Evolutionary conservation across 495 filamentous ascomycete genomes (phyloP), one percentile per base, ranked within the genome.

Genomic region (Trichocladium antarcticum): DNA sequence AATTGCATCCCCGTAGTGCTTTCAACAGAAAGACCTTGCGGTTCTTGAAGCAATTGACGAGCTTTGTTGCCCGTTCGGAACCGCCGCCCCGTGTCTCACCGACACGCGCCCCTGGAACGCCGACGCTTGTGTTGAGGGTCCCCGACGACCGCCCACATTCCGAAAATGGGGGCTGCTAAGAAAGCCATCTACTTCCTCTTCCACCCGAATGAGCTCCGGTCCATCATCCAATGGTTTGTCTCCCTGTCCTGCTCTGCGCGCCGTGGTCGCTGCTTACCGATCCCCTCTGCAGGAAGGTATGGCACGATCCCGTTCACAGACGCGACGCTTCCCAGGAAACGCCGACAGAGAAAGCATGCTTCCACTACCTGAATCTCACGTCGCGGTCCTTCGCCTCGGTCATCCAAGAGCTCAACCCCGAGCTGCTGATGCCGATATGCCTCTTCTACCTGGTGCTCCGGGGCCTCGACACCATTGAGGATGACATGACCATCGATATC

Each of bases 371-470:
- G 45, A 76, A 94, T 57, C 42, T 82, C 72, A 97, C 92, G 14
- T 95, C 88, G 57, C 85, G 92, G 29, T 95, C 88, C 57, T 98
- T 98, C 70, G 79, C 81, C 43, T 74, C 89, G 20, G 92, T 98
- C 58, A 98, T 98, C 60, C 80, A 93, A 65, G 92, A 98, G 62
- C 74, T 98, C 14, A 87, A 95, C 58, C 87, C 89, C 0, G 90
- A 98, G 67, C 77, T 98, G 15, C 80, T 97, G 19, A 76, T 95
- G 31, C 87, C 93, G 1, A 75, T 98, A 38, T 80, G 78, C 43
- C 73, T 97, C n/a, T 98, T 98, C 76, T 98, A 98, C 68, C 74
- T 98, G 31, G 78, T 84, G 29, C 74, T 98, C 12, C 82, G 92
- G 42, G 93, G 84, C 8, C 75, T 98, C 39, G 92, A 98, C 63